Conservation (phyloP, 2,329 filamentous ascomycete genomes). For the Neofusicoccum cordaticola region DNA sequence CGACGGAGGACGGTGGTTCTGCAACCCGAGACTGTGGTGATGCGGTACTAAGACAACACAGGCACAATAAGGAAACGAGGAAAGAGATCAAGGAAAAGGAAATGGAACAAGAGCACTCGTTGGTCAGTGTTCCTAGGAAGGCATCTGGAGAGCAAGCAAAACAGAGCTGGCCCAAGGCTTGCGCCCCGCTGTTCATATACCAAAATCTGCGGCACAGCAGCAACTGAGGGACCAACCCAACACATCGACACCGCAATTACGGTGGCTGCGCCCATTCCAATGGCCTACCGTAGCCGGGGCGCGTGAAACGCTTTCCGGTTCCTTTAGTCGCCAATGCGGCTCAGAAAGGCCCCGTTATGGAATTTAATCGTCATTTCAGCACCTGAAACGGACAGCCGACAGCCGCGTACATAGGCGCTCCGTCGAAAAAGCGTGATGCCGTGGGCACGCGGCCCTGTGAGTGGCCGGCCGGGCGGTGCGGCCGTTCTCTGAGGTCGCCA, state of each 20-base stretch:
- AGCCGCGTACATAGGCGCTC: constrained; percentile 30
- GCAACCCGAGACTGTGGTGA: background rate
- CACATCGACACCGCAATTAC: background rate
- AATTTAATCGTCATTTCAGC: constrained; percentile 14
- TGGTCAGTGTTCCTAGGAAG: background rate
- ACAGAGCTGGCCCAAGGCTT: background rate
- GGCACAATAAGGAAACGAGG: constrained; percentile 8
- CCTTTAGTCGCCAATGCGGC: constrained; percentile 40
- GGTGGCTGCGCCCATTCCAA: constrained; percentile 20
- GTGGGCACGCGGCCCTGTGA: constrained; percentile 30
- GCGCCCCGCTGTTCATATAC: constrained; percentile 14
- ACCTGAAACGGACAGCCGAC: constrained; percentile 32
- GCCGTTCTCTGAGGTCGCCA: constrained; percentile 10
- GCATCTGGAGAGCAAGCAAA: constrained; percentile 8
- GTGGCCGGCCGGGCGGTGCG: constrained; percentile 24
- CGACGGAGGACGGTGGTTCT: background rate
- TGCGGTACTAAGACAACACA: background rate
- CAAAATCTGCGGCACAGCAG: constrained; percentile 13
- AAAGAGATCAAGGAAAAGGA: constrained; percentile 7
- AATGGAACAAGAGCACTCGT: background rate
- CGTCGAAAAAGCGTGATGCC: constrained; percentile 29
- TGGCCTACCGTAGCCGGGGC: constrained; percentile 34
- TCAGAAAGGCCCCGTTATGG: constrained; percentile 26
- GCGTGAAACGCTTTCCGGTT: constrained; percentile 39
- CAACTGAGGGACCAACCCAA: background rate